Percentiles rank a stretch among this genome's conserved stretches.
Evolutionary conservation across 257 asterid genomes (phyloP).

Genomic region (Solanum paucissectum): DNA sequence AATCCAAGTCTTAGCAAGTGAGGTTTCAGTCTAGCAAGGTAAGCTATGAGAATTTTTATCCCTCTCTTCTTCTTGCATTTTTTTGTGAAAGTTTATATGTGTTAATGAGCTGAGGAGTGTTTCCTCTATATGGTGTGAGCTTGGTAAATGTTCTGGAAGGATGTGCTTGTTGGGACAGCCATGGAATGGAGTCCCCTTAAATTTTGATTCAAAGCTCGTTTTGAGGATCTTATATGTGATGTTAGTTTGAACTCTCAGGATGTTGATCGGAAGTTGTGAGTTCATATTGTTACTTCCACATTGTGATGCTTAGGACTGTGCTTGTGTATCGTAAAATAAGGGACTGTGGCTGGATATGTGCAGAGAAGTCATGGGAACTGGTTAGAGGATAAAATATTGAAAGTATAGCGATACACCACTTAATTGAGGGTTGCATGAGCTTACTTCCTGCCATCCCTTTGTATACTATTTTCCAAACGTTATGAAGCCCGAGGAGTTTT

Average conservation of each 20-base stretch:
- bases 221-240: background rate
- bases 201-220: background rate
- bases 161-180: background rate
- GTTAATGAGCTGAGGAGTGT: background rate
- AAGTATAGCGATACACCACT: background rate
- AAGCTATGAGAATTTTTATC: background rate
- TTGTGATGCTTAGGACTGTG: background rate
- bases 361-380: background rate
- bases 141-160: background rate
- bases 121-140: background rate
- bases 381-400: background rate
- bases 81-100: background rate
- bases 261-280: too few species aligned
- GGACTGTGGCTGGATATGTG: background rate
- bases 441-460: background rate
- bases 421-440: background rate
- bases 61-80: background rate
- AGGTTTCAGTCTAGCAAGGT: background rate
- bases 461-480: background rate
- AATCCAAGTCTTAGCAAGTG: background rate
- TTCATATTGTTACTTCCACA: background rate
- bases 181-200: background rate
- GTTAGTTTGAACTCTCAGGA: background rate
- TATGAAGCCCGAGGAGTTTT: background rate
- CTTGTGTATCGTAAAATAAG: too few species aligned